Conservation (phyloP, 2,329 filamentous ascomycete species). For the Curvularia lunata region DNA sequence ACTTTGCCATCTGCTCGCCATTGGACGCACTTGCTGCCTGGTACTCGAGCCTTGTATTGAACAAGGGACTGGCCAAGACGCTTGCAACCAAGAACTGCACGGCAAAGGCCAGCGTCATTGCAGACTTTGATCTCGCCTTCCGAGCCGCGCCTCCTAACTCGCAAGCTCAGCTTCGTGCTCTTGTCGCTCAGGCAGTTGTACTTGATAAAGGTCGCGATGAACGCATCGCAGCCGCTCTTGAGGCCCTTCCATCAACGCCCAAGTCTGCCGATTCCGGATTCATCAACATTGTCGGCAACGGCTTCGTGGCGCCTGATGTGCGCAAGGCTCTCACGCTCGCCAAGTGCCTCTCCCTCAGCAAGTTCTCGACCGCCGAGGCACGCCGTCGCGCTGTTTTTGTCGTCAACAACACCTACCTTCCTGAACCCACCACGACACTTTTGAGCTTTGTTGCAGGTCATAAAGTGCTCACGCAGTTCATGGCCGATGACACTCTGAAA, state of each 20-base stretch:
- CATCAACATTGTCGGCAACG: slow-evolving; percentile 59
- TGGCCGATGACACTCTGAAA: slow-evolving; percentile 41
- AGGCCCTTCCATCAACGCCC: slow-evolving; percentile 54
- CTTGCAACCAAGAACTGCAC: slow-evolving; percentile 62
- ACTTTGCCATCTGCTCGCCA: slow-evolving; percentile 82
- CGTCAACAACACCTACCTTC: slow-evolving; percentile 51
- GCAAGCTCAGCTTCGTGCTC: slow-evolving; percentile 65
- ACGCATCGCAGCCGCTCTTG: slow-evolving; percentile 60
- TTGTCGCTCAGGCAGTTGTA: slow-evolving; percentile 65
- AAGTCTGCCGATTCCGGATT: slow-evolving; percentile 47
- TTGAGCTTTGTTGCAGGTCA: slow-evolving; percentile 56
- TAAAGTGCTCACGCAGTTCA: slow-evolving; percentile 50
- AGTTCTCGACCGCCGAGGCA: slow-evolving; percentile 45
- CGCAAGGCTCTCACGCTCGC: slow-evolving; percentile 64
- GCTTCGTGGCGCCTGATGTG: slow-evolving; percentile 64
- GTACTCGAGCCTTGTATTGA: slow-evolving; percentile 79
- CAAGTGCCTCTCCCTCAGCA: slow-evolving; percentile 62
- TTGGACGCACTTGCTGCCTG: slow-evolving; percentile 90
- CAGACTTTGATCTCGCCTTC: slow-evolving; percentile 71
- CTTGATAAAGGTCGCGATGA: slow-evolving; percentile 59
- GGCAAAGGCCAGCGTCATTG: slow-evolving; percentile 53
- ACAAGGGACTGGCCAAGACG: slow-evolving; percentile 69
- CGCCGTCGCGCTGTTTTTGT: slow-evolving; percentile 48
- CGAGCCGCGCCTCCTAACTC: slow-evolving; percentile 79
- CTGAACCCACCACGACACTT: slow-evolving; percentile 51